Percentiles rank a stretch among this genome's conserved stretches.
Conservation (phyloP, 1,139 yeast species). For the Candida gigantensis region DNA sequence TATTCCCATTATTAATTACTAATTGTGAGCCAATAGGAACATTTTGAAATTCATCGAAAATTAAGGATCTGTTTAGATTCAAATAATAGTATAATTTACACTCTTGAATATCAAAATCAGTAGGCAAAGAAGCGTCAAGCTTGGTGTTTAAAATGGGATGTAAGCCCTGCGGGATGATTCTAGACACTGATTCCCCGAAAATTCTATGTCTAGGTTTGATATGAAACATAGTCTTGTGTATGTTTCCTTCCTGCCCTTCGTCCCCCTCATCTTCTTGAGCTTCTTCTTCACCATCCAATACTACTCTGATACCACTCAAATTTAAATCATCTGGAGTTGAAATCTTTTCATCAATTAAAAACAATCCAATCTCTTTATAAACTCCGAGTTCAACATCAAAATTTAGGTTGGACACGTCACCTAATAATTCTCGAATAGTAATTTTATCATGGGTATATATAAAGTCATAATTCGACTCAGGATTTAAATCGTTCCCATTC, state of each 20-base stretch:
- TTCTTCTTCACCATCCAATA: slow-evolving; percentile 20
- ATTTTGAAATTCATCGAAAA: slow-evolving; percentile 43
- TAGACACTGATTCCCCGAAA: slow-evolving; percentile 9
- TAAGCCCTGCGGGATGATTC: slow-evolving; percentile 32
- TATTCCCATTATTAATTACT: slow-evolving; percentile 33
- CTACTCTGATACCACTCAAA: slow-evolving; percentile 36
- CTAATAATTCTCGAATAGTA: slow-evolving; percentile 17
- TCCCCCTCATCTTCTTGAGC: slow-evolving; percentile 13
- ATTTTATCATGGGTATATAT: slow-evolving; percentile 17
- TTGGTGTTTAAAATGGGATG: slow-evolving; percentile 36
- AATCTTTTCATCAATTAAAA: slow-evolving; percentile 26
- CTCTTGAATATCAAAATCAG: slow-evolving; percentile 26
- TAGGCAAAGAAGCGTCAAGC: slow-evolving; percentile 17
- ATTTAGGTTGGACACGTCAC: slow-evolving; percentile 12
- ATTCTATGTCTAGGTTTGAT: slow-evolving; percentile 44
- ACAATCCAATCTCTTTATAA: slow-evolving; percentile 38
- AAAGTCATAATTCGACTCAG: slow-evolving; percentile 15
- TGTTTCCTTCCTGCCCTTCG: slow-evolving; percentile 15
- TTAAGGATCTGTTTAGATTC: slow-evolving; percentile 34
- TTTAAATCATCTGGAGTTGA: slow-evolving; percentile 34
- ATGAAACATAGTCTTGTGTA: slow-evolving; percentile 44
- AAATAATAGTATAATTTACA: slow-evolving; percentile 40
- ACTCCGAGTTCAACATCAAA: slow-evolving; percentile 8
- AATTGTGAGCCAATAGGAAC: slow-evolving; percentile 26
- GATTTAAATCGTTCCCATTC: slow-evolving; percentile 6